phyloP scores from a whole-genome alignment of 768 basidiomycete genomes.

The Tricholoma saponaceum region DNA sequence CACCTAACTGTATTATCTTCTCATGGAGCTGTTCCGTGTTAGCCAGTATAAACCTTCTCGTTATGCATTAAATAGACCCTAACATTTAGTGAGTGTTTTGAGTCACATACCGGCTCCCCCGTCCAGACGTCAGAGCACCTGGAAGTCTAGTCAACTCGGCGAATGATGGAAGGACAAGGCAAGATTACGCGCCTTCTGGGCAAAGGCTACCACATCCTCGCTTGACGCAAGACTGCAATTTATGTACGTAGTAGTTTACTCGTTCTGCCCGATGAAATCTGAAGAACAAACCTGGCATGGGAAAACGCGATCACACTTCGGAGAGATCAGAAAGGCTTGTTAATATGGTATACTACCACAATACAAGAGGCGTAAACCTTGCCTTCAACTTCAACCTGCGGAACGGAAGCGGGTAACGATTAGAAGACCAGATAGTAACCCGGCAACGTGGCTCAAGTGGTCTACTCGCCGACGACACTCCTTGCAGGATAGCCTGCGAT shows the following conservation, averaged over 20 bases:
- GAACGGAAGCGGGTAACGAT: background rate
- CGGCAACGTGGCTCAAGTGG: background rate
- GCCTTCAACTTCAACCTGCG: slow-evolving; percentile 48
- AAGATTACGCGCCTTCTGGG: slow-evolving; percentile 43
- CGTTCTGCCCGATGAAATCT: background rate
- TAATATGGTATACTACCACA: background rate
- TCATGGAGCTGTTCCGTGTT: slow-evolving; percentile 65
- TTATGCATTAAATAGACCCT: background rate
- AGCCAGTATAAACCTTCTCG: slow-evolving; percentile 57
- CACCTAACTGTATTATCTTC: slow-evolving; percentile 56
- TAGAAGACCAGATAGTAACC: slow-evolving; percentile 1
- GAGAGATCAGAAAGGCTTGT: slow-evolving; percentile 16
- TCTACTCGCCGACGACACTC: slow-evolving; percentile 44
- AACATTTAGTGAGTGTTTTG: background rate
- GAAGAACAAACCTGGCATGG: slow-evolving; percentile 47
- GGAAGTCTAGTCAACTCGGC: slow-evolving; percentile 1
- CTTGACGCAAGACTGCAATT: slow-evolving; percentile 55
- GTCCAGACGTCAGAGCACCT: slow-evolving; percentile 60
- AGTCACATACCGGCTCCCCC: slow-evolving; percentile 52
- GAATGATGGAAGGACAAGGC: slow-evolving; percentile 2
- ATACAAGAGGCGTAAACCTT: slow-evolving; percentile 9
- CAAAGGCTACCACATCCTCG: slow-evolving; percentile 61
- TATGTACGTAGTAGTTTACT: slow-evolving; percentile 1
- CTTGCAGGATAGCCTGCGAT: slow-evolving; percentile 44
- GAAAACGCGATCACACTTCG: slow-evolving; percentile 60